Conservation (phyloP, 2,329 filamentous ascomycete genomes). For the Colletotrichum sp. region DNA sequence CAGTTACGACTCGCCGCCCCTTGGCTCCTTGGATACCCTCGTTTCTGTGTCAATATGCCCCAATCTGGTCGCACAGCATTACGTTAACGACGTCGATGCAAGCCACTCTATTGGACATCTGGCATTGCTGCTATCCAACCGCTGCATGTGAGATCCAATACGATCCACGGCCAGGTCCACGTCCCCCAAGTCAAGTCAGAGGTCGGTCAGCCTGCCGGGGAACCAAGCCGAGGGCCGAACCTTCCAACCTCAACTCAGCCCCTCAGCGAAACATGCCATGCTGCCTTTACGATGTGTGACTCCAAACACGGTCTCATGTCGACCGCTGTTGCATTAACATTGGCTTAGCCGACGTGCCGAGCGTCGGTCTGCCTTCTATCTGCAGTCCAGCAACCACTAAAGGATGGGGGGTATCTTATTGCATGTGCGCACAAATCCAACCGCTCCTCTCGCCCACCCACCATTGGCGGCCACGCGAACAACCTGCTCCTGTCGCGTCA, state of each 20-base stretch:
- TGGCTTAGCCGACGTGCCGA: conserved; percentile 10
- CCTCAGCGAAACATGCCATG: not conserved
- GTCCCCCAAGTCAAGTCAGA: not conserved
- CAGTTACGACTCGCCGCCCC: not conserved
- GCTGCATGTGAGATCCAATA: conserved; percentile 21
- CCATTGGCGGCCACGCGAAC: conserved; percentile 5
- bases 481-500: not conserved
- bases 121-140: not conserved
- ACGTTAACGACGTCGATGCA: conserved; percentile 6
- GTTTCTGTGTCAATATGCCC: not conserved
- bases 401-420: conserved; percentile 13
- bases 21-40: not conserved
- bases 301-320: not conserved
- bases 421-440: conserved; percentile 16
- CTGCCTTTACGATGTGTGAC: not conserved
- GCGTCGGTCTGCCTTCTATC: not conserved
- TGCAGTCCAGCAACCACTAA: conserved; percentile 1
- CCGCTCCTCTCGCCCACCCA: not conserved
- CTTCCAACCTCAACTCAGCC: not conserved
- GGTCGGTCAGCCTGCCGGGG: not conserved
- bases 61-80: conserved; percentile 3
- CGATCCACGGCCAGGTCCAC: conserved; percentile 1
- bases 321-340: conserved; percentile 1
- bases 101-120: conserved; percentile 15
- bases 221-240: not conserved